These are phyloP conservation scores for Candida caryicola DNA, from an alignment of 805 yeast genomes.

Conservation along the genomic window DNA sequence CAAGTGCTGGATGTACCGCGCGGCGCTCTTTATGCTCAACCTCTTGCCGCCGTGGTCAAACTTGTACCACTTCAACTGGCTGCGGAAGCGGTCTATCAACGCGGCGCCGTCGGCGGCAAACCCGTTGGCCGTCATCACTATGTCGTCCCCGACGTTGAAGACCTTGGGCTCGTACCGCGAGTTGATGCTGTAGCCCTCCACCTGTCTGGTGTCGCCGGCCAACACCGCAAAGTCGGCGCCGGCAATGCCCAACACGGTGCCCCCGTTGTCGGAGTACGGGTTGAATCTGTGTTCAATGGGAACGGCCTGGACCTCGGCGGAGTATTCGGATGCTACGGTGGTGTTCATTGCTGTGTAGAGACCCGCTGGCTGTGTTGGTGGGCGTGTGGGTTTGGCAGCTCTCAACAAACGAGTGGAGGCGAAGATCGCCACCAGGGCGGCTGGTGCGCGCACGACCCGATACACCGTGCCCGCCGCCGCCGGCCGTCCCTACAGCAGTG, in stretches of 20 bases:
- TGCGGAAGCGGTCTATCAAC: slow-evolving; percentile 69
- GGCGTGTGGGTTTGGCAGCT: too few relatives aligned
- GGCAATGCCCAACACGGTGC: slow-evolving; percentile 95
- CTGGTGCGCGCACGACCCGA: slow-evolving; percentile 6
- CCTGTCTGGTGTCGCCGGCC: slow-evolving; percentile 98
- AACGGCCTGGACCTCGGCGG: slow-evolving; percentile 40
- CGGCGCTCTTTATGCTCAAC: slow-evolving; percentile 69
- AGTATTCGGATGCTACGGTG: slow-evolving; percentile 66
- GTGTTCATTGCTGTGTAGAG: slow-evolving; percentile 21
- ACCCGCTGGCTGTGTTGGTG: too few relatives aligned
- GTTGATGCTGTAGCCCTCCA: slow-evolving; percentile 89
- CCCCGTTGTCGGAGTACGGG: slow-evolving; percentile 94
- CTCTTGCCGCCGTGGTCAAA: slow-evolving; percentile 74
- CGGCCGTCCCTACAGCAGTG: too few relatives aligned
- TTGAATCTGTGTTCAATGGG: slow-evolving; percentile 93
- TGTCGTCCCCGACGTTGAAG: slow-evolving; percentile 81
- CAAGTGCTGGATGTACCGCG: slow-evolving; percentile 85
- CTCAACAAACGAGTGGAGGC: too few relatives aligned
- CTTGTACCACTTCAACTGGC: slow-evolving; percentile 84
- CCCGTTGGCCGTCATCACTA: slow-evolving; percentile 90
- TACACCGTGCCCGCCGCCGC: too few relatives aligned
- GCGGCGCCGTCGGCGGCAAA: slow-evolving; percentile 94
- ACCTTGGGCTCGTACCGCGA: slow-evolving; percentile 91
- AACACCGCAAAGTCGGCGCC: slow-evolving; percentile 95
- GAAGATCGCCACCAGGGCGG: slow-evolving; percentile 4